Base-by-base conservation (phyloP, 805 yeast genomes). In the Blastobotrys peoriensis region DNA sequence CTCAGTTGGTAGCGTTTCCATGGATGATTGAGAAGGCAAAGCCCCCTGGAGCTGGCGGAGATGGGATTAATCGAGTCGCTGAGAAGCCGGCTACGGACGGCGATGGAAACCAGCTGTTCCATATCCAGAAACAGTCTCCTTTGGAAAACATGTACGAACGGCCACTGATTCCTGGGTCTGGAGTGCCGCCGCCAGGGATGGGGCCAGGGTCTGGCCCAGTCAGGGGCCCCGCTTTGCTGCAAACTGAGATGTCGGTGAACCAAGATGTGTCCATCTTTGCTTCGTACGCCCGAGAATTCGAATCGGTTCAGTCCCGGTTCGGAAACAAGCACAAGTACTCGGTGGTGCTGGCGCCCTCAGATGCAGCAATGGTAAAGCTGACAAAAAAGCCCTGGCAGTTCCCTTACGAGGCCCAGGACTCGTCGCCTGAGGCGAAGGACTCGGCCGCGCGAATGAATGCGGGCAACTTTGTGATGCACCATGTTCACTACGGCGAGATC, bases 311-410 rank as follows among this genome's bases (percentile, higher is more conserved):
- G 22, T 45, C 56, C 16, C 69, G 72, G 49, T 73, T 83, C 50
- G 78, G 74, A 47, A 62, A 69, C 46, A 60, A 64, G 13, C 63
- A 66, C 23, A 55, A 57, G 33, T 67, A 67, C 54, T 69, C 65
- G 45, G 63, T 85, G 18, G 73, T 86, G 4, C 73, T 86, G 56
- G 86, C 94, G 2, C 95, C 95, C 5, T 68, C 78, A 2, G 78
- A 86, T 56, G 62, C 61, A 9, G 89, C 86, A 3, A 68, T 86
- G 47, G 64, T 65, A 25, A 63, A 69, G 1, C 57, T 81, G 39
- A 9, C 62, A 3, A 45, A 60, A 44, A 86, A 86, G 60, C 95
- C 95, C 17, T 87, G 95, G 95, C 81, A 82, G 58, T 86, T 82
- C 61, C 95, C 95, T 5, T 55, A 67, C 3, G 66, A 77, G 13